phyloP scores from a whole-genome alignment of 2,329 filamentous ascomycete genomes.

The Venturia asperata region DNA sequence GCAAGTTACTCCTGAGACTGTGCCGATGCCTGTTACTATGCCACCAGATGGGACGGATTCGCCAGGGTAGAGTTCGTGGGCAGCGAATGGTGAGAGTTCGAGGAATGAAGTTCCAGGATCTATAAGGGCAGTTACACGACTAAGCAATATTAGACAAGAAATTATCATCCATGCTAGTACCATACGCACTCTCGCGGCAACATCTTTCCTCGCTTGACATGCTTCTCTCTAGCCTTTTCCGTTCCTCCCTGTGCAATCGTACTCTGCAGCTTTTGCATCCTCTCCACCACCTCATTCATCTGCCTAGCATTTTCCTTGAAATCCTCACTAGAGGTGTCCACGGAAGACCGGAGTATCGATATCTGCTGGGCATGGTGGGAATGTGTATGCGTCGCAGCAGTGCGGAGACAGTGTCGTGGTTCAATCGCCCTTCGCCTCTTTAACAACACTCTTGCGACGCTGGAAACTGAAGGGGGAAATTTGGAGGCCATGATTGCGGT shows the following conservation, averaged over 20 bases:
- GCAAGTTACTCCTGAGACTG: conserved; percentile 83
- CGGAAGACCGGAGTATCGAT: conserved; percentile 65
- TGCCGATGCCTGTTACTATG: conserved; percentile 87
- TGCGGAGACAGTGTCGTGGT: conserved; percentile 11
- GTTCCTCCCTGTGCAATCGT: conserved; percentile 70
- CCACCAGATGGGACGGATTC: conserved; percentile 84
- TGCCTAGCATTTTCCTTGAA: conserved; percentile 74
- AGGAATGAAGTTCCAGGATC: conserved; percentile 87
- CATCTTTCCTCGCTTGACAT: conserved; percentile 86
- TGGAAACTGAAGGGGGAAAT: neutral
- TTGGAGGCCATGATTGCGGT: conserved; percentile 9
- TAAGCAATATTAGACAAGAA: conserved; percentile 18
- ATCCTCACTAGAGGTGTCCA: conserved; percentile 70
- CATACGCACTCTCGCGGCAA: conserved; percentile 63
- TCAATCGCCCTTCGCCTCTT: neutral
- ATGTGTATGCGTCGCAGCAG: conserved; percentile 68
- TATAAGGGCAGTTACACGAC: conserved; percentile 72
- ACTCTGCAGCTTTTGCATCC: conserved; percentile 62
- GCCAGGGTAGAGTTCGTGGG: conserved; percentile 74
- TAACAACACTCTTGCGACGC: neutral
- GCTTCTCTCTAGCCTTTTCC: conserved; percentile 78
- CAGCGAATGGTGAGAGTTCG: conserved; percentile 88
- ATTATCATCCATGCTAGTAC: neutral
- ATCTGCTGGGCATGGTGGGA: conserved; percentile 76
- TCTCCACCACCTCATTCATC: conserved; percentile 66